A percentile compares a stretch with the other conserved stretches of the same genome.
Conservation (phyloP, 768 basidiomycete species). For the Cystobasidium onofrii region DNA sequence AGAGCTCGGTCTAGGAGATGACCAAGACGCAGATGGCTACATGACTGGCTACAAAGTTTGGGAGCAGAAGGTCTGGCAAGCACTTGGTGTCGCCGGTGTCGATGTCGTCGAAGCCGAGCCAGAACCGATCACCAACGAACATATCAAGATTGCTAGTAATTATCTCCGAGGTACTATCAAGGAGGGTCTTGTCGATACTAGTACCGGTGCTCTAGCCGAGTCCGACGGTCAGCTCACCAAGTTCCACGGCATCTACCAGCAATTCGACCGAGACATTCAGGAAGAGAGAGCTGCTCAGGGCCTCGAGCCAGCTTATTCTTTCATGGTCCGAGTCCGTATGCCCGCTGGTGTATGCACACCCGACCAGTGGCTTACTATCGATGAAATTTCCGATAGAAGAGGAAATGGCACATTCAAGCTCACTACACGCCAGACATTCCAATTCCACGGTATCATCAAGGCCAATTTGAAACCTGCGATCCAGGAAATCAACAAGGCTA, state of each 20-base stretch:
- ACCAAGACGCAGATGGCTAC: slow-evolving; percentile 92
- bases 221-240: slow-evolving; percentile 92
- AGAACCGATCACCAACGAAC: slow-evolving; percentile 95
- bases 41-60: slow-evolving; percentile 95
- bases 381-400: slow-evolving; percentile 90
- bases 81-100: slow-evolving; percentile 77
- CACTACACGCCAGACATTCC: slow-evolving; percentile 95
- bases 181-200: slow-evolving; percentile 76
- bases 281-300: slow-evolving; percentile 89
- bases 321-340: slow-evolving; percentile 97
- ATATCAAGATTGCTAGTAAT: slow-evolving; percentile 92
- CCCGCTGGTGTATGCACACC: slow-evolving; percentile 91
- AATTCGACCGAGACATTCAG: slow-evolving; percentile 96
- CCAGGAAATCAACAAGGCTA: slow-evolving; percentile 80
- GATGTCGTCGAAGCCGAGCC: slow-evolving; percentile 88
- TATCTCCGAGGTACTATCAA: slow-evolving; percentile 90
- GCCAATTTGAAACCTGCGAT: slow-evolving; percentile 90
- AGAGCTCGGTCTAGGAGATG: slow-evolving; percentile 75
- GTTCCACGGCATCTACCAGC: slow-evolving; percentile 78
- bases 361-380: slow-evolving; percentile 88
- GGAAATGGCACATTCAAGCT: slow-evolving; percentile 92
- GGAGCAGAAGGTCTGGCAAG: slow-evolving; percentile 90
- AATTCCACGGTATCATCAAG: slow-evolving; percentile 99
- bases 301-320: slow-evolving; percentile 87
- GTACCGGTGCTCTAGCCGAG: slow-evolving; percentile 81